Conservation (phyloP, 345 rosid genomes). For the Mercurialis annua region DNA sequence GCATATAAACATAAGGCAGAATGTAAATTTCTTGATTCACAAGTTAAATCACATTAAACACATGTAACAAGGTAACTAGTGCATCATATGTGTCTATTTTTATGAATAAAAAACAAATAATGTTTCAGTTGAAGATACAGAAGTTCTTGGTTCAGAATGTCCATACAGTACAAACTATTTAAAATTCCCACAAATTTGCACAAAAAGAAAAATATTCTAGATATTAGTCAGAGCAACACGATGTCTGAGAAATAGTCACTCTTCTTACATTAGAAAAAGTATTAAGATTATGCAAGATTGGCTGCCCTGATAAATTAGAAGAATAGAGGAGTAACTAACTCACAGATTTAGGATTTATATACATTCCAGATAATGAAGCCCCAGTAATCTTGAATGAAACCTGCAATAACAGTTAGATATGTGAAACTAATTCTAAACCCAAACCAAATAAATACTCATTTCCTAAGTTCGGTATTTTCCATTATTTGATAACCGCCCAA, state of each 20-base stretch:
- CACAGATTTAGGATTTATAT: slow-evolving; percentile 84
- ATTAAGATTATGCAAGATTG: not conserved
- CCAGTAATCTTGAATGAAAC: slow-evolving; percentile 81
- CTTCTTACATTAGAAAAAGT: not conserved
- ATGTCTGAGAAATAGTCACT: not conserved
- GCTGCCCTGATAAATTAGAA: not conserved
- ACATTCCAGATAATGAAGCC: slow-evolving; percentile 75
- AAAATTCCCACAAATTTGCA: not conserved
- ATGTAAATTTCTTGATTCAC: not conserved
- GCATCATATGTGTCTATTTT: not conserved
- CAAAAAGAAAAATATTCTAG: not conserved
- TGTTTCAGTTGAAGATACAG: not conserved
- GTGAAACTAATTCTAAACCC: not conserved
- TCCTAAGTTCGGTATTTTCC: not conserved
- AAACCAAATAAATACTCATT: not conserved
- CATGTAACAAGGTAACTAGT: too few relatives aligned
- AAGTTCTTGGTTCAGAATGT: not conserved
- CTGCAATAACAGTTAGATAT: slow-evolving; percentile 32
- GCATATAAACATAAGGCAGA: not conserved
- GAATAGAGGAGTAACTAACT: slow-evolving; percentile 23
- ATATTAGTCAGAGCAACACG: not conserved
- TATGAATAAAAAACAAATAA: not conserved
- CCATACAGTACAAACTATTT: not conserved
- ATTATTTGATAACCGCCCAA: not conserved
- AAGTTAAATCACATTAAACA: too few relatives aligned